Evolutionary conservation across 129 eudicot genomes (phyloP), one percentile per base, ranked within the genome.

Genomic region (Artemisia tridentata): DNA sequence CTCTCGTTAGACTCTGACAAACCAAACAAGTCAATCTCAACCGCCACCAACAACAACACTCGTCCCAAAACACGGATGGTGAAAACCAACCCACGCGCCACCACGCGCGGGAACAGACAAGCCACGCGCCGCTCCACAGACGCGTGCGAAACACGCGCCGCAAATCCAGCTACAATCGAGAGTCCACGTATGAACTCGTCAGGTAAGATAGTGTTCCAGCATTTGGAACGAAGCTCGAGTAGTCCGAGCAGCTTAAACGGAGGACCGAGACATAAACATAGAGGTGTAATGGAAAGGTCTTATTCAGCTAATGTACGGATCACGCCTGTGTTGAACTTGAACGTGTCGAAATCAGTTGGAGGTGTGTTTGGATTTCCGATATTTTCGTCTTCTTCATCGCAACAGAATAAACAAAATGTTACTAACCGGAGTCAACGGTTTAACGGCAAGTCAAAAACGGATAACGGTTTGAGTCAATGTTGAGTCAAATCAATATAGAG

Each of bases 131-230:
- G 88, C 6, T 71, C 83, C 12, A 20, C 69, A 68, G 83, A 87
- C 8, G 10, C 45, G 10, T 38, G 2, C 0, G 45, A 38, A 1
- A 0, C 45, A 7, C 45, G 45, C 45, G 10, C 10, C 1, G 0
- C 45, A 0, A 6, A 6, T 5, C 7, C 41, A 31, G 8, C 5
- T 1, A 38, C 97, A 0, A 78, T 81, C 0, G 98, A 92, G 41
- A 89, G 96, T 72, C 98, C 98, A 0, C 79, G 98, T 9, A 89
- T 92, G 86, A 92, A 89, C 73, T 81, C 96, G 0, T 89, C 90
- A 0, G 98, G 98, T 3, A 89, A 83, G 72, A 80, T 92, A 7
- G 89, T 92, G 38, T 92, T 89, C 58, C 90, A 92, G 14, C 78
- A 86, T 71, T 68, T 92, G 55, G 98, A 89, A 76, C 81, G 98